Percentiles rank a stretch among this genome's conserved stretches.
phyloP scores from a whole-genome alignment of 2,329 filamentous ascomycete genomes.

The Lachnellula suecica region DNA sequence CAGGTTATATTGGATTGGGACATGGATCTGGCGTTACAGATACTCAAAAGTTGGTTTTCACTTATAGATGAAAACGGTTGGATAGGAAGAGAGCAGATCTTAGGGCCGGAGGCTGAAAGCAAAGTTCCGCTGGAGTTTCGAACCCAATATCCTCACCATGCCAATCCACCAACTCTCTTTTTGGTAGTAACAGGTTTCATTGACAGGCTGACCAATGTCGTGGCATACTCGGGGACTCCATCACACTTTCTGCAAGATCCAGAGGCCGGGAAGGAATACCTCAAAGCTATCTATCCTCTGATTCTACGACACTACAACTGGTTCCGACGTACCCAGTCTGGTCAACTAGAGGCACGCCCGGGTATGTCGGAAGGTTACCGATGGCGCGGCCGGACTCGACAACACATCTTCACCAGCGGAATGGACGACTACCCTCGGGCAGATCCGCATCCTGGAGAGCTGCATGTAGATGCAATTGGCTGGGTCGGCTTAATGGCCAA shows the following conservation, averaged over 20 bases:
- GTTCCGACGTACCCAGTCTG: conserved; percentile 90
- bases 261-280: conserved; percentile 67
- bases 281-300: conserved; percentile 78
- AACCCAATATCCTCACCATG: conserved; percentile 94
- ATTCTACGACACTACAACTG: conserved; percentile 89
- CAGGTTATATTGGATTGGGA: conserved; percentile 93
- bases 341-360: conserved; percentile 90
- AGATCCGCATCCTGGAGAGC: conserved; percentile 90
- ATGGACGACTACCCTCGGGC: conserved; percentile 95
- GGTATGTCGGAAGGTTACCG: conserved; percentile 85
- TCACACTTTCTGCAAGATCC: conserved; percentile 47
- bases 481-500: conserved; percentile 98
- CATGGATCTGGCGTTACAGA: conserved; percentile 79
- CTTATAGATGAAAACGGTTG: conserved; percentile 96
- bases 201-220: conserved; percentile 80
- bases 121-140: conserved; percentile 95
- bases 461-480: conserved; percentile 90
- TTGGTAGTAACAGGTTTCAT: no score
- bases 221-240: conserved; percentile 64
- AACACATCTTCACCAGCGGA: conserved; percentile 88
- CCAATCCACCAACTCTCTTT: conserved; percentile 94
- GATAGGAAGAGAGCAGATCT: conserved; percentile 95
- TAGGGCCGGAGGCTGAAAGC: conserved; percentile 86
- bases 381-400: conserved; percentile 86
- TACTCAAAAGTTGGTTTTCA: conserved; percentile 93